These are phyloP conservation scores for Cyberlindnera euphorbiiphila DNA, from an alignment of 805 yeast genomes.

Conservation along the genomic window DNA sequence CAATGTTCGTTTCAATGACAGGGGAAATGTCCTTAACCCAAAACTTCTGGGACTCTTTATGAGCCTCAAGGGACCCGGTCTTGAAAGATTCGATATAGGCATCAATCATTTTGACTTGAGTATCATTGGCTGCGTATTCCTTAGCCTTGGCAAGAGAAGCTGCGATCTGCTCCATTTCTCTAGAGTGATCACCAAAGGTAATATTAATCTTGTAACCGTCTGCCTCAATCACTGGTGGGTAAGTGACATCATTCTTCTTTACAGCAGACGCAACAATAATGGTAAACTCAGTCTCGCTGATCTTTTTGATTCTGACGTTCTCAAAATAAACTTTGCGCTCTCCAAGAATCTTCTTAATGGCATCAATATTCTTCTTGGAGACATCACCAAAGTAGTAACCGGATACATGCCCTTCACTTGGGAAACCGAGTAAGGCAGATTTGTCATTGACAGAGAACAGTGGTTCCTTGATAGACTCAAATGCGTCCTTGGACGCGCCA, in stretches of 20 bases:
- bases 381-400: constrained; percentile 62
- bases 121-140: constrained; percentile 66
- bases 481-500: constrained; percentile 30
- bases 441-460: constrained; percentile 49
- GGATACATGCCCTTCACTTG: constrained; percentile 70
- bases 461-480: constrained; percentile 39
- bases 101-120: constrained; percentile 61
- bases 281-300: constrained; percentile 41
- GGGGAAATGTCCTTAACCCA: constrained; percentile 92
- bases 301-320: constrained; percentile 71
- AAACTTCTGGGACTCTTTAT: constrained; percentile 73
- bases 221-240: constrained; percentile 43
- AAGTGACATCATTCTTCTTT: constrained; percentile 45
- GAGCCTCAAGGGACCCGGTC: constrained; percentile 83
- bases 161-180: constrained; percentile 60
- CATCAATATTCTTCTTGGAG: constrained; percentile 58
- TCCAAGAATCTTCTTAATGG: constrained; percentile 64
- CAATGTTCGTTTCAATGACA: constrained; percentile 72
- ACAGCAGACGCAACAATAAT: constrained; percentile 69
- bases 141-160: constrained; percentile 53
- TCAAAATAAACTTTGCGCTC: constrained; percentile 65
- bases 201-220: constrained; percentile 44
- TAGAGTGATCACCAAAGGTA: constrained; percentile 73
- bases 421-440: constrained; percentile 66
- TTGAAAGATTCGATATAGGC: constrained; percentile 65